Percentiles rank a stretch among this genome's conserved stretches.
These are phyloP conservation scores for Trichoderma oligosporum DNA, from an alignment of 2,329 filamentous ascomycete species.

Conservation along the genomic window DNA sequence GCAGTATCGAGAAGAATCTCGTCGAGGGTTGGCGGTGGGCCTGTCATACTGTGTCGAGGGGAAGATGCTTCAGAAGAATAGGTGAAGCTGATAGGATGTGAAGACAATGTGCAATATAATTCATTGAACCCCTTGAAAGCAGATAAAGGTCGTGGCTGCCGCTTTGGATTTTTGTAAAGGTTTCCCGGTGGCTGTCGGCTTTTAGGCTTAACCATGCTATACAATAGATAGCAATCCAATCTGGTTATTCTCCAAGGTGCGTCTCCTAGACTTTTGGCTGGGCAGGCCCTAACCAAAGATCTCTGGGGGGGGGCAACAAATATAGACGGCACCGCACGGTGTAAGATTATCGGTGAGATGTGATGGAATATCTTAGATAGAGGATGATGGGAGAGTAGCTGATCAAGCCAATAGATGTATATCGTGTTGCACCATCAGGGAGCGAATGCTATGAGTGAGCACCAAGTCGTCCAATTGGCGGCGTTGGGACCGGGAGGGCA, in stretches of 20 bases:
- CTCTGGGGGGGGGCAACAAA: not conserved
- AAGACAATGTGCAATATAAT: slow-evolving; percentile 40
- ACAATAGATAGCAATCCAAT: slow-evolving; percentile 17
- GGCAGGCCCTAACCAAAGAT: slow-evolving; percentile 6
- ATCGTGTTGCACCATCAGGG: slow-evolving; percentile 1
- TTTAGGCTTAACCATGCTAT: slow-evolving; percentile 45
- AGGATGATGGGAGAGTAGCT: not conserved
- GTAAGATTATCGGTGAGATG: not conserved
- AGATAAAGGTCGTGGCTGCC: slow-evolving; percentile 43
- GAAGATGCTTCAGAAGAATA: slow-evolving; percentile 42
- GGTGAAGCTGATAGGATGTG: slow-evolving; percentile 48
- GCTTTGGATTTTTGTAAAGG: slow-evolving; percentile 41
- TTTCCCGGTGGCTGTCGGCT: slow-evolving; percentile 44
- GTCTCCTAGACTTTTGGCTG: slow-evolving; percentile 1
- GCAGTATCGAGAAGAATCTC: slow-evolving; percentile 87
- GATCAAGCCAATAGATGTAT: not conserved
- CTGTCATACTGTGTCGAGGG: slow-evolving; percentile 31
- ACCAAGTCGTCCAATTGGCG: not conserved
- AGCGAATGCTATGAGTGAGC: not conserved
- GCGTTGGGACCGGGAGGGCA: not conserved
- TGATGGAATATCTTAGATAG: not conserved
- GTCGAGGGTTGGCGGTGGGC: slow-evolving; percentile 62
- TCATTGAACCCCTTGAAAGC: slow-evolving; percentile 44
- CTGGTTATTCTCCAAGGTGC: not conserved
- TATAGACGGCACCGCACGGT: not conserved